Percentiles rank a stretch among this genome's conserved stretches.
These are phyloP conservation scores for Fraxinus baroniana DNA, from an alignment of 305 asterid species.

Conservation along the genomic window DNA sequence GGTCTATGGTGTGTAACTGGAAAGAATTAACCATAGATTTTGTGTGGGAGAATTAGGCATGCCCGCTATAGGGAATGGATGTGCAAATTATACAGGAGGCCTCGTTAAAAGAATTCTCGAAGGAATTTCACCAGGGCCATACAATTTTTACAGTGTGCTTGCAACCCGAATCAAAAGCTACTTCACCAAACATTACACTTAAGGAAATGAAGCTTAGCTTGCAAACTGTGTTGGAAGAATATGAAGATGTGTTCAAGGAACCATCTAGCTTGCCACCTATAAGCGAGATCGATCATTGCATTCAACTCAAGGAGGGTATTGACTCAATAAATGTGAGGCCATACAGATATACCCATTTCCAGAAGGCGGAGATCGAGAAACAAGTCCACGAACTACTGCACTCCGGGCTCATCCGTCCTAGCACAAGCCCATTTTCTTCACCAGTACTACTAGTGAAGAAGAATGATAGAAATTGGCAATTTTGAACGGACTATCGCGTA, in stretches of 20 bases:
- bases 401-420: background rate
- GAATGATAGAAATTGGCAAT: background rate
- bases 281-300: slow-evolving; percentile 2
- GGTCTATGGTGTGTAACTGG: background rate
- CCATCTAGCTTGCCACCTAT: background rate
- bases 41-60: too few species aligned
- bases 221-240: background rate
- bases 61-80: background rate
- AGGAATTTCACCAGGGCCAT: background rate
- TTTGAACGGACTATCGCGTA: background rate
- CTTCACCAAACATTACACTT: too few species aligned
- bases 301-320: background rate
- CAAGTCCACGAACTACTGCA: background rate
- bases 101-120: background rate
- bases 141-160: too few species aligned
- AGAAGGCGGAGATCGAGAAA: slow-evolving; percentile 13
- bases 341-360: slow-evolving; percentile 4
- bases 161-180: too few species aligned
- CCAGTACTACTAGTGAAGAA: background rate
- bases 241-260: background rate
- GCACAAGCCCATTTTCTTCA: background rate
- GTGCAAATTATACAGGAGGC: background rate
- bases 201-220: background rate
- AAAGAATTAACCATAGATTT: background rate
- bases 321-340: slow-evolving; percentile 6